phyloP scores from a whole-genome alignment of 78 protist genomes.

The Dictyostelium capitatum region DNA sequence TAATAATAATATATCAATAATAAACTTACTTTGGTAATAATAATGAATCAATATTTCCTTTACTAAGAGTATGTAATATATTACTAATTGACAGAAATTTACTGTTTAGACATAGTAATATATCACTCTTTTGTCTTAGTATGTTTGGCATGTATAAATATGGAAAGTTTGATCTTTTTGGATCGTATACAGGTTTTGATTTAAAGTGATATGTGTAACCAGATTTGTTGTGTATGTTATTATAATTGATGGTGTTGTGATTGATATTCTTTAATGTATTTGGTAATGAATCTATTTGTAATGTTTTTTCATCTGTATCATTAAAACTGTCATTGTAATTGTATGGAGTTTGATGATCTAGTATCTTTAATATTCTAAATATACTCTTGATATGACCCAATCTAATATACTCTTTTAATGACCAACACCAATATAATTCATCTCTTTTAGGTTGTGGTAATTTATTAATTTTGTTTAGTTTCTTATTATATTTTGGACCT shows the following conservation, averaged over 20 bases:
- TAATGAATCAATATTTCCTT: slow-evolving; percentile 37
- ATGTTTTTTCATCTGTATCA: no score
- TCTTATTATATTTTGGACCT: background rate
- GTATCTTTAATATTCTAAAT: slow-evolving; percentile 26
- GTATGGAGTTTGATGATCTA: slow-evolving; percentile 41
- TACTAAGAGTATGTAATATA: slow-evolving; percentile 40
- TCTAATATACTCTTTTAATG: slow-evolving; percentile 57
- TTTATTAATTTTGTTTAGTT: slow-evolving; percentile 1
- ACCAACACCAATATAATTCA: slow-evolving; percentile 70
- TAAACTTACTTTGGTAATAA: slow-evolving; percentile 56
- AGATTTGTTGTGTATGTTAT: background rate
- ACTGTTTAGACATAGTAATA: slow-evolving; percentile 18
- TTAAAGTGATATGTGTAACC: background rate
- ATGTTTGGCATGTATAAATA: slow-evolving; percentile 47
- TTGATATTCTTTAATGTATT: background rate
- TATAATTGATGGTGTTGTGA: background rate
- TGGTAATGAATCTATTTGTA: no score
- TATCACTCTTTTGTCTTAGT: slow-evolving; percentile 43
- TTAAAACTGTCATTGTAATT: background rate
- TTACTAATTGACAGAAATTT: slow-evolving; percentile 28
- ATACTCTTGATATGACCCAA: slow-evolving; percentile 55
- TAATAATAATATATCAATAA: background rate
- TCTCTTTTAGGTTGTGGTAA: slow-evolving; percentile 33
- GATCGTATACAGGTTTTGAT: background rate
- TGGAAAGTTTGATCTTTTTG: slow-evolving; percentile 41